These are phyloP conservation scores for Alnus glutinosa DNA, from an alignment of 306 rosid species.

Conservation along the genomic window DNA sequence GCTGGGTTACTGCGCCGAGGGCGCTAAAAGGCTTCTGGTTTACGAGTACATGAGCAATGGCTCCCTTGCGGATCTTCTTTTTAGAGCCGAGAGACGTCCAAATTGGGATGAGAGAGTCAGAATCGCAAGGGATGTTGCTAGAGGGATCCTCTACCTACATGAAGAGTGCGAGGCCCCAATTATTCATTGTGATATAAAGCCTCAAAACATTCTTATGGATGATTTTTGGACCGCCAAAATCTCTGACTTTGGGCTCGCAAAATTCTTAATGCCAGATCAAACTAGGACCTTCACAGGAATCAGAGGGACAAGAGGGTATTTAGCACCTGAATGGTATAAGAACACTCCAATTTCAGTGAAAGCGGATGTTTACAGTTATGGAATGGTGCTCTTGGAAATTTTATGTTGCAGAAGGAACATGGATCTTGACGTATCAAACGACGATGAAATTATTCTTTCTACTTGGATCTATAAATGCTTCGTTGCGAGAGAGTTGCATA, in stretches of 20 bases:
- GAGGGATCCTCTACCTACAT: conserved; percentile 12
- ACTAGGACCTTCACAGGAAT: conserved; percentile 10
- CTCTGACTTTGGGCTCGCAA: conserved; percentile 7
- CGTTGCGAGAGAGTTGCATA: conserved; percentile 12
- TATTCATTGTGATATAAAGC: conserved; percentile 14
- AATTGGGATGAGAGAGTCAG: conserved; percentile 13
- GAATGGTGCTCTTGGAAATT: conserved; percentile 19
- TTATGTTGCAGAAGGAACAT: conserved; percentile 20
- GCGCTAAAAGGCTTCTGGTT: conserved; percentile 22
- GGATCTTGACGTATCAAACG: background rate
- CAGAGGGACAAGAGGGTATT: conserved; percentile 8
- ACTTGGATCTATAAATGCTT: conserved; percentile 23
- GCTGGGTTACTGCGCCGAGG: conserved; percentile 15
- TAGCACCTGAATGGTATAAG: conserved; percentile 28
- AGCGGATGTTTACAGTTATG: conserved; percentile 28
- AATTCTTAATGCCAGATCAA: conserved; percentile 19
- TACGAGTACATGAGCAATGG: conserved; percentile 26
- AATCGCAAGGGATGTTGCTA: conserved; percentile 22
- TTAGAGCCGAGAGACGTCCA: background rate
- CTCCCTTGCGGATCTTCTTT: conserved; percentile 24
- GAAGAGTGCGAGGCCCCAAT: conserved; percentile 10
- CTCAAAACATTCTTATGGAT: conserved; percentile 14
- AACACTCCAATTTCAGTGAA: conserved; percentile 20
- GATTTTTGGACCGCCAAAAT: conserved; percentile 15
- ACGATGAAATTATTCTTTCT: conserved; percentile 17